Evolutionary conservation across 2,329 filamentous ascomycete genomes (phyloP).

Genomic region (Penicillium capsulatum): DNA sequence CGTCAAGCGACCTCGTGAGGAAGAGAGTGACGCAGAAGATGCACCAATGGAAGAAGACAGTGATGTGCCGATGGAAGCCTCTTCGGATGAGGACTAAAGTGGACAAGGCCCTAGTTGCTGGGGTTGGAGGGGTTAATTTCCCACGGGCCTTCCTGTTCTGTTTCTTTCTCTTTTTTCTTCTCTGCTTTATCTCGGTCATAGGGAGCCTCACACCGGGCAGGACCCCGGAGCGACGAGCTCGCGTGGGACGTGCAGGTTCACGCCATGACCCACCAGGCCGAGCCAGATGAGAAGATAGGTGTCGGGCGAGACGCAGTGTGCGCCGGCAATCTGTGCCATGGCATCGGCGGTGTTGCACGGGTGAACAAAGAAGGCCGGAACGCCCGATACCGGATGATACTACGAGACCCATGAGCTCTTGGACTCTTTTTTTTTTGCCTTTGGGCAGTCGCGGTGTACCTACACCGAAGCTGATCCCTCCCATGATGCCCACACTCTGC

Average conservation of each 20-base stretch:
- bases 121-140: too few relatives aligned
- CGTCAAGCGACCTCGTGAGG: slow-evolving; percentile 66
- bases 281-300: slow-evolving; percentile 85
- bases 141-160: too few relatives aligned
- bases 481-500: slow-evolving; percentile 59
- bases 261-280: slow-evolving; percentile 74
- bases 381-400: slow-evolving; percentile 77
- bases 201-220: slow-evolving; percentile 18
- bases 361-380: slow-evolving; percentile 85
- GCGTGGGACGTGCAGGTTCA: slow-evolving; percentile 72
- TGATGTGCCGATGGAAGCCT: slow-evolving; percentile 65
- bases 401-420: slow-evolving; percentile 46
- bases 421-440: too few relatives aligned
- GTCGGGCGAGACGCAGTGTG: slow-evolving; percentile 42
- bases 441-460: too few relatives aligned
- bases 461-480: slow-evolving; percentile 73
- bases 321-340: slow-evolving; percentile 59
- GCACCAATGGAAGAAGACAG: slow-evolving; percentile 63
- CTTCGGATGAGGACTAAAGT: slow-evolving; percentile 66
- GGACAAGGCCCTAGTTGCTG: too few relatives aligned
- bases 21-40: slow-evolving; percentile 53
- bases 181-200: slow-evolving; percentile 13
- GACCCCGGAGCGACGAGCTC: slow-evolving; percentile 49
- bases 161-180: slow-evolving; percentile 12
- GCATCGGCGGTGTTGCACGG: slow-evolving; percentile 84